A percentile compares a stretch with the other conserved stretches of the same genome.
These are phyloP conservation scores for Dalechampia spathulata DNA, from an alignment of 441 rosid genomes.

Conservation along the genomic window DNA sequence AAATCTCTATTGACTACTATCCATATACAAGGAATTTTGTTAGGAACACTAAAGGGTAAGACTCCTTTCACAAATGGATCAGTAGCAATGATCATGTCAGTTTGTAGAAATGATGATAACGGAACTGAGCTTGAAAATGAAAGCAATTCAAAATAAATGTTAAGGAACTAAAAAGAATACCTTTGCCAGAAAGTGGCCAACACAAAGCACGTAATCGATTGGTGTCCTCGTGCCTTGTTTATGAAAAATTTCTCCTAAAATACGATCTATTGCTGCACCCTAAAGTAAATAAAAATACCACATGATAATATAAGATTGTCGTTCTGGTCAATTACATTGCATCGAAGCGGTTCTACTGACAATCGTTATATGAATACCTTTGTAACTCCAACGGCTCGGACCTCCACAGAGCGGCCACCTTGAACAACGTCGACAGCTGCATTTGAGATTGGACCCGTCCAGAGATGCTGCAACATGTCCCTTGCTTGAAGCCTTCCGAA, in stretches of 20 bases:
- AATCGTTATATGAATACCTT: constrained; percentile 31
- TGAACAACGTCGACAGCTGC: constrained; percentile 78
- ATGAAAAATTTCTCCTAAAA: constrained; percentile 67
- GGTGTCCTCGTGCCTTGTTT: constrained; percentile 55
- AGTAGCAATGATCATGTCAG: not conserved
- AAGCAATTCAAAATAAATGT: not conserved
- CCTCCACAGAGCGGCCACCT: constrained; percentile 75
- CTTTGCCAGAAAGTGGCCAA: constrained; percentile 64
- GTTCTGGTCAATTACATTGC: constrained; percentile 1
- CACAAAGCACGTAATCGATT: constrained; percentile 69
- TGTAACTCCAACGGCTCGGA: constrained; percentile 73
- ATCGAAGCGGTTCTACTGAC: not conserved
- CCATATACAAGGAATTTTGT: not conserved
- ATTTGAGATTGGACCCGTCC: constrained; percentile 86
- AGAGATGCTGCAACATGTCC: constrained; percentile 81
- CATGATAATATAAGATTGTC: not conserved
- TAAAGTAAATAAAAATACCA: constrained; percentile 16
- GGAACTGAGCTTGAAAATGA: not conserved
- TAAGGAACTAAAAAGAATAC: constrained; percentile 20
- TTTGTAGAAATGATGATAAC: not conserved
- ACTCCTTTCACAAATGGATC: not conserved
- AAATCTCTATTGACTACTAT: not conserved
- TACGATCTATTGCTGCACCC: constrained; percentile 83
- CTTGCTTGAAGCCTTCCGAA: constrained; percentile 83
- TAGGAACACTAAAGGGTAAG: not conserved